These are phyloP conservation scores for Lachnellula suecica DNA, from an alignment of 2,329 filamentous ascomycete genomes.

Conservation along the genomic window DNA sequence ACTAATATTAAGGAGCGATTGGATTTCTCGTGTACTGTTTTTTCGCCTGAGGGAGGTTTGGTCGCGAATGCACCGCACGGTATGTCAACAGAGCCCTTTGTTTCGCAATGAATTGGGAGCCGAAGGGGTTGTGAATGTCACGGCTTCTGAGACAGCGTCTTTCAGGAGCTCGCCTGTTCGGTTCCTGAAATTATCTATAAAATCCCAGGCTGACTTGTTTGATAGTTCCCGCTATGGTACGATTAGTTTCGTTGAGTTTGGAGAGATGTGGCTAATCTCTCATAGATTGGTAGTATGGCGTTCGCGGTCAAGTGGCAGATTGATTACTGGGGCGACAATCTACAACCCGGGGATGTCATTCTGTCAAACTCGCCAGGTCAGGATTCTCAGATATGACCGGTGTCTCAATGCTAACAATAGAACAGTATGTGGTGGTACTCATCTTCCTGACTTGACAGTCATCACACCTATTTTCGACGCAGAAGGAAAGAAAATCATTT, in stretches of 20 bases:
- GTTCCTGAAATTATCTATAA: too few relatives aligned
- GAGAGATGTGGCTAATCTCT: not conserved
- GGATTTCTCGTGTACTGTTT: conserved; percentile 78
- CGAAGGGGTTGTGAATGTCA: too few relatives aligned
- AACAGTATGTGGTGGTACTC: conserved; percentile 59
- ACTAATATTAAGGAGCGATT: conserved; percentile 62
- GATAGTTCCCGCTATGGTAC: not conserved
- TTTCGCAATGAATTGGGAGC: not conserved
- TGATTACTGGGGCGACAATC: conserved; percentile 72
- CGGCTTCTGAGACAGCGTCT: too few relatives aligned
- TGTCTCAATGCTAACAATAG: not conserved
- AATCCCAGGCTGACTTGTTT: too few relatives aligned
- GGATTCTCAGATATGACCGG: not conserved
- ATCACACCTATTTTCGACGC: conserved; percentile 72
- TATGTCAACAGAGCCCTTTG: not conserved
- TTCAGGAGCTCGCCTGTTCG: too few relatives aligned
- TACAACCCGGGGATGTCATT: conserved; percentile 75
- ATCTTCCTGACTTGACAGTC: conserved; percentile 78
- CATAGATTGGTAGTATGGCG: conserved; percentile 7
- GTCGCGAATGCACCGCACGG: conserved; percentile 73
- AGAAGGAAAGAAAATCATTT: conserved; percentile 63
- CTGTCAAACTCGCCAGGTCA: conserved; percentile 73
- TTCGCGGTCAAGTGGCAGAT: conserved; percentile 65
- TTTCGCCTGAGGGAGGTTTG: conserved; percentile 69
- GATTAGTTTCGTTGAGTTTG: too few relatives aligned